Percentiles rank a stretch among this genome's conserved stretches.
These are phyloP conservation scores for Fusarium sarcochroum DNA, from an alignment of 2,329 filamentous ascomycete species.

Conservation along the genomic window DNA sequence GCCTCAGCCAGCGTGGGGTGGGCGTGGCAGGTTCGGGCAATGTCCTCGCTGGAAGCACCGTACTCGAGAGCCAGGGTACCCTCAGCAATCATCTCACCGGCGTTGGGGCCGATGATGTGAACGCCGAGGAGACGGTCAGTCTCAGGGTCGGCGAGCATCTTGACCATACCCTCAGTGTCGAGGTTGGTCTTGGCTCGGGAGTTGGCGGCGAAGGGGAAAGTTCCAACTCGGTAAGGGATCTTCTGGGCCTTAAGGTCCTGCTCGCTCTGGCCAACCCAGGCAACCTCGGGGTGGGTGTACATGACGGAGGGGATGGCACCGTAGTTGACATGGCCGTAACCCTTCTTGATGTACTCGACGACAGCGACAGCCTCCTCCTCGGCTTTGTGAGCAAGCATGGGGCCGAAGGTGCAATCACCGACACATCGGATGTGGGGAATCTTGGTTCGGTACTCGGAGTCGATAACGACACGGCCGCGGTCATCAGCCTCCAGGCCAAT, in stretches of 20 bases:
- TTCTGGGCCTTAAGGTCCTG: constrained; percentile 92
- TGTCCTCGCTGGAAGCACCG: constrained; percentile 94
- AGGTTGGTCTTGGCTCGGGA: constrained; percentile 98
- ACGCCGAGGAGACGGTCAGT: constrained; percentile 95
- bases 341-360: constrained; percentile 98
- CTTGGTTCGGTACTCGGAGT: constrained; percentile 99
- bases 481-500: constrained; percentile 93
- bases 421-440: constrained; percentile 96
- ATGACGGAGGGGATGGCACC: constrained; percentile 97
- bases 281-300: constrained; percentile 99
- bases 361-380: constrained; percentile 97
- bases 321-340: constrained; percentile 99
- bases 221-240: constrained; percentile 92
- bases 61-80: constrained; percentile 96
- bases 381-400: constrained; percentile 99
- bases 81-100: constrained; percentile 99
- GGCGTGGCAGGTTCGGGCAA: constrained; percentile 94
- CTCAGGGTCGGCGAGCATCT: constrained; percentile 96
- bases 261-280: constrained; percentile 98
- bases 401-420: constrained; percentile 95
- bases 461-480: constrained; percentile 93
- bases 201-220: constrained; percentile 98
- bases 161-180: constrained; percentile 95
- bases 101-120: constrained; percentile 96
- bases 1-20: constrained; percentile 97